phyloP scores from a whole-genome alignment of 2,329 filamentous ascomycete species.

The Helotiales sp. region DNA sequence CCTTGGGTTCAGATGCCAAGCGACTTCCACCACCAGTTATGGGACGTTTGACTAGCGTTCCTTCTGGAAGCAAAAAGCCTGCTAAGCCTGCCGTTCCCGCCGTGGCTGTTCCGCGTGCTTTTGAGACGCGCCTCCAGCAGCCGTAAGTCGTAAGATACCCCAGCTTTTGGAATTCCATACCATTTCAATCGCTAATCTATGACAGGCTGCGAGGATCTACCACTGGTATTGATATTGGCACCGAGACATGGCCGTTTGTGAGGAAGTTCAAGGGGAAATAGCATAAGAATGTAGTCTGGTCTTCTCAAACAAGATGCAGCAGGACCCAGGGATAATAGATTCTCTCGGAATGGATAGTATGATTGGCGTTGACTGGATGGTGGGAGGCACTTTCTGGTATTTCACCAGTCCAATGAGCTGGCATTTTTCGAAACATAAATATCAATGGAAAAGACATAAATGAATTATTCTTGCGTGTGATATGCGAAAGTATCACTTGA shows the following conservation, averaged over 20 bases:
- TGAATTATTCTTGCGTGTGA: neutral
- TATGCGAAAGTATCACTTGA: no score
- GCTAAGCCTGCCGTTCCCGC: conserved; percentile 15
- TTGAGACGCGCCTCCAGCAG: conserved; percentile 29
- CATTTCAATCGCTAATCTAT: conserved; percentile 15
- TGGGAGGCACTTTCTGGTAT: neutral
- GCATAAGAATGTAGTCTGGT: neutral
- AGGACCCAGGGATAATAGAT: neutral
- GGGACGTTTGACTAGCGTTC: conserved; percentile 9
- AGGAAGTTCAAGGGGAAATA: conserved; percentile 22
- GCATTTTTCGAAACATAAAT: neutral
- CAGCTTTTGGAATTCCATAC: neutral
- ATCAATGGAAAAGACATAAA: neutral
- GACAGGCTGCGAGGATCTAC: neutral
- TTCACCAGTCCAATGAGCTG: neutral
- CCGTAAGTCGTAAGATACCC: conserved; percentile 38
- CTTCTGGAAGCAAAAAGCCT: conserved; percentile 11
- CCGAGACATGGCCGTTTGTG: conserved; percentile 32
- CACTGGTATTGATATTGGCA: conserved; percentile 3
- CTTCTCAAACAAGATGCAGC: neutral
- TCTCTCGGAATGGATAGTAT: conserved; percentile 7
- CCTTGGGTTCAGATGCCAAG: conserved; percentile 31
- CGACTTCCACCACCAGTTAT: conserved; percentile 18
- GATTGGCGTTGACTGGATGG: neutral
- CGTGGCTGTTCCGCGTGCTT: conserved; percentile 32